phyloP scores from a whole-genome alignment of 2,329 filamentous ascomycete species.

The Sarocladium oryzae region DNA sequence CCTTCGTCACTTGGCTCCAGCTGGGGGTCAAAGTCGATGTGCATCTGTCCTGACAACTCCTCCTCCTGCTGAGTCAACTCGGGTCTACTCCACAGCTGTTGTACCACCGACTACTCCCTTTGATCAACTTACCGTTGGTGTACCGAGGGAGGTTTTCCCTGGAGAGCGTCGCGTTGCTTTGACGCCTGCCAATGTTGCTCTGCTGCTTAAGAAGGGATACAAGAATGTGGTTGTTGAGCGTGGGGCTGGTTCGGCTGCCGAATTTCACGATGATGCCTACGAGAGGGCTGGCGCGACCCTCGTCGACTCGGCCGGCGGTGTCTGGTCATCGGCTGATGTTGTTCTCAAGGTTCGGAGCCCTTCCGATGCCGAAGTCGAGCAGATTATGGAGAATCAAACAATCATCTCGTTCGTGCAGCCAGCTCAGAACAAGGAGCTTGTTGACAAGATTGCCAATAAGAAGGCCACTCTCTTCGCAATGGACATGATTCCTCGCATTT shows the following conservation, averaged over 20 bases:
- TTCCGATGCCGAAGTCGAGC: constrained; percentile 60
- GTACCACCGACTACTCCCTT: constrained; percentile 54
- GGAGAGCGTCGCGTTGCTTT: constrained; percentile 79
- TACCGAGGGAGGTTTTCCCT: constrained; percentile 71
- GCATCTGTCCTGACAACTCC: constrained; percentile 27
- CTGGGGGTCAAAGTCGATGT: constrained; percentile 20
- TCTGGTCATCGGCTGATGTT: constrained; percentile 73
- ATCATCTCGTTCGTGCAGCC: constrained; percentile 81
- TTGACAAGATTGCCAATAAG: constrained; percentile 64
- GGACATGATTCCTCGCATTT: constrained; percentile 89
- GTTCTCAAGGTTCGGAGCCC: constrained; percentile 79
- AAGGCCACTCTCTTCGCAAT: constrained; percentile 79
- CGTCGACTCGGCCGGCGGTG: constrained; percentile 56
- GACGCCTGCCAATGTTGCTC: constrained; percentile 74
- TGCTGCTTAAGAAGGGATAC: constrained; percentile 83
- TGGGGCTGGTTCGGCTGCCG: constrained; percentile 70
- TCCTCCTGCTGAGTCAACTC: constrained; percentile 26
- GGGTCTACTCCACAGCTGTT: constrained; percentile 34
- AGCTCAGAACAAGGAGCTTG: constrained; percentile 67
- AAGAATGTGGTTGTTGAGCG: constrained; percentile 69
- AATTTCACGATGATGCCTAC: constrained; percentile 73
- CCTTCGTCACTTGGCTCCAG: neutral
- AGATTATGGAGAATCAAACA: constrained; percentile 62
- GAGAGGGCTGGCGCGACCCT: constrained; percentile 71
- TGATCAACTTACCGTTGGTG: constrained; percentile 65